Conservation (phyloP, 2,329 filamentous ascomycete genomes). For the Amesomyces nigricolor region DNA sequence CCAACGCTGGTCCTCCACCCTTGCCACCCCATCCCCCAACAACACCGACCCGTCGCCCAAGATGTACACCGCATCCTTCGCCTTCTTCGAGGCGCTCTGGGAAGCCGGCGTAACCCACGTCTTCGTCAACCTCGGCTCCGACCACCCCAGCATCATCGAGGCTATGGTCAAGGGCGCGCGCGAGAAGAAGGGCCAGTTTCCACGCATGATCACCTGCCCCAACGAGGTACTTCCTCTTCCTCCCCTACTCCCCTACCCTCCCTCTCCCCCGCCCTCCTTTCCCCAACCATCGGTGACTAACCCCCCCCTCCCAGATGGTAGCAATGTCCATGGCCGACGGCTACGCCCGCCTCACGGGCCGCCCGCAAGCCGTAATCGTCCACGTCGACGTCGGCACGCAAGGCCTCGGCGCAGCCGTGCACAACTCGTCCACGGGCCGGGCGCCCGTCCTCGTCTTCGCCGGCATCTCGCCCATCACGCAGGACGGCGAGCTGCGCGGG, state of each 20-base stretch:
- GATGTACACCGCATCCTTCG: constrained; percentile 70
- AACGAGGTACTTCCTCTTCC: constrained; percentile 52
- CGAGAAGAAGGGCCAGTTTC: constrained; percentile 56
- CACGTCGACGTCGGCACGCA: constrained; percentile 72
- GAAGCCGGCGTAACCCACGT: constrained; percentile 58
- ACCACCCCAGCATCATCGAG: constrained; percentile 66
- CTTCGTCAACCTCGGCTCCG: constrained; percentile 55
- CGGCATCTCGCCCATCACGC: constrained; percentile 39
- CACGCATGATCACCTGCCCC: constrained; percentile 65
- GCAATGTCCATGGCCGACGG: constrained; percentile 71
- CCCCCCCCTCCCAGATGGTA: constrained; percentile 54
- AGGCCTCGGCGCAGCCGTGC: constrained; percentile 64
- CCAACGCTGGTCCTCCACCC: constrained; percentile 12
- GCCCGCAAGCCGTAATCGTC: constrained; percentile 65
- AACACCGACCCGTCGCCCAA: constrained; percentile 20
- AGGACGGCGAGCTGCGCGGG: constrained; percentile 39
- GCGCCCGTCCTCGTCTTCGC: constrained; percentile 53
- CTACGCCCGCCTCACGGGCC: constrained; percentile 60
- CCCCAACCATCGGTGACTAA: background rate
- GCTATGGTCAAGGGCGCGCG: constrained; percentile 68
- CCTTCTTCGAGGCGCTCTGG: constrained; percentile 78
- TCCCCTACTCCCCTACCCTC: background rate
- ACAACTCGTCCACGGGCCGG: constrained; percentile 64
- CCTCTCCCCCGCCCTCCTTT: background rate
- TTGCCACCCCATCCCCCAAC: background rate